Base-by-base conservation (phyloP, 768 basidiomycete genomes). In the Suillus variegatus region DNA sequence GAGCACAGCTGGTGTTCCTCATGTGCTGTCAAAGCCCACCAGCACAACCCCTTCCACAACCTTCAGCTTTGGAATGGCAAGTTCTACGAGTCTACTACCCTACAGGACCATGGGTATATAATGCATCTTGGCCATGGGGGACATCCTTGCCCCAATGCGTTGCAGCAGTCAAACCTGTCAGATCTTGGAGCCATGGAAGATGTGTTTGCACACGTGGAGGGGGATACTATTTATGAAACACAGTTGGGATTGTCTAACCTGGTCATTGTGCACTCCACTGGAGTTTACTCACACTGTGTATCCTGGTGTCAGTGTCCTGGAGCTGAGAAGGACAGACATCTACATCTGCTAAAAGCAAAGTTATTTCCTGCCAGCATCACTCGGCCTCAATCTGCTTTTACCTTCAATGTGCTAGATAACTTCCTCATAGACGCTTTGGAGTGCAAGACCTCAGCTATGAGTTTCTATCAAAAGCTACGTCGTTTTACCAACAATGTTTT, bases 41-140 rank as follows among this genome's bases (percentile, higher is more conserved):
- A 20, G 6, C 43, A 35, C 40, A 56, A 46, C n/a, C 67, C 62
- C 3, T 65, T 71, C 10, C 74, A 75, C 54, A 52, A 66, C 3
- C 41, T 75, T 8, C 52, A 72, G 43, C 20, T 51, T 9, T 74
- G 74, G 73, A 72, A 67, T 52, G 71, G 70, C 56, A 52, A 8
- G 49, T 71, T 47, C 46, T 75, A 68, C 35, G 25, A 65, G 6
- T 25, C 49, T 1, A 68, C 55, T 5, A 63, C 63, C 9, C 65
- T 76, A 0, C 68, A 64, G 66, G 61, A 71, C 14, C 64, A 70
- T 1, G 72, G 74, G 0, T 36, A 69, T 4, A 67, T 67, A 7
- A 41, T 71, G 8, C 67, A 70, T 52, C 43, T 71, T 2, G 74
- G 75, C 0, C 76, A 77, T 61, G 41, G 66, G 4, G 72, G 73